Conservation (phyloP, 495 filamentous ascomycete genomes). For the Penicillium arizonense region DNA sequence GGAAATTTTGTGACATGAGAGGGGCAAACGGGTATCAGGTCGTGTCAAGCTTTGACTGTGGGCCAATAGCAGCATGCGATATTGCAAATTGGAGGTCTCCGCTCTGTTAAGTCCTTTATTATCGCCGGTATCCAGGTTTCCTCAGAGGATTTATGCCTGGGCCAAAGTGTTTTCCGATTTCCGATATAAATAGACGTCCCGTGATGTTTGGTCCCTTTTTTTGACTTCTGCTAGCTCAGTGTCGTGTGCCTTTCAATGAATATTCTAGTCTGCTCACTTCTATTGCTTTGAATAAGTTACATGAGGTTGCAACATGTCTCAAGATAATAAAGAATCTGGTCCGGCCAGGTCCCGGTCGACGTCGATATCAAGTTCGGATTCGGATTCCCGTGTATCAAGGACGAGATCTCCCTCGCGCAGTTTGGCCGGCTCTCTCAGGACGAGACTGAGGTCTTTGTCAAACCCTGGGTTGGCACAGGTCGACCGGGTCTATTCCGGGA, state of each 20-base stretch:
- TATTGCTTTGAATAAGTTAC: not conserved
- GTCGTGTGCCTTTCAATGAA: not conserved
- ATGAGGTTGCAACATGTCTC: not conserved
- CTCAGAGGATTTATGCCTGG: not conserved
- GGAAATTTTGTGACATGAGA: not conserved
- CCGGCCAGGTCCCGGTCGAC: constrained; percentile 41
- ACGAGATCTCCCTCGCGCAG: not conserved
- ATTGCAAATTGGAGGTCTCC: not conserved
- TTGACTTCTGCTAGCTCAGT: not conserved
- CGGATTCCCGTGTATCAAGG: constrained; percentile 8
- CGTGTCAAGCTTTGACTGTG: not conserved
- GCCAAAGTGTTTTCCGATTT: not conserved
- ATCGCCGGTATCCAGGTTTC: not conserved
- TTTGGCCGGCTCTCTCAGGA: constrained; percentile 2
- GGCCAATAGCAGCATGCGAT: not conserved
- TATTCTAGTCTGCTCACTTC: not conserved
- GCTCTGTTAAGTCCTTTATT: constrained; percentile 1
- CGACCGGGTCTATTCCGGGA: constrained; percentile 29
- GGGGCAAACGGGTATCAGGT: not conserved
- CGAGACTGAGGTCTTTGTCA: constrained; percentile 9
- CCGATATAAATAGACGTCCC: not conserved
- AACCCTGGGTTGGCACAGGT: constrained; percentile 9
- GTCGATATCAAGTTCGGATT: constrained; percentile 14
- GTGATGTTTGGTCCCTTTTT: not conserved
- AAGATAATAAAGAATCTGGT: constrained; percentile 46